These are phyloP conservation scores for Gilbertella persicaria DNA, from an alignment of 371 early-diverging fungal species.

Conservation along the genomic window DNA sequence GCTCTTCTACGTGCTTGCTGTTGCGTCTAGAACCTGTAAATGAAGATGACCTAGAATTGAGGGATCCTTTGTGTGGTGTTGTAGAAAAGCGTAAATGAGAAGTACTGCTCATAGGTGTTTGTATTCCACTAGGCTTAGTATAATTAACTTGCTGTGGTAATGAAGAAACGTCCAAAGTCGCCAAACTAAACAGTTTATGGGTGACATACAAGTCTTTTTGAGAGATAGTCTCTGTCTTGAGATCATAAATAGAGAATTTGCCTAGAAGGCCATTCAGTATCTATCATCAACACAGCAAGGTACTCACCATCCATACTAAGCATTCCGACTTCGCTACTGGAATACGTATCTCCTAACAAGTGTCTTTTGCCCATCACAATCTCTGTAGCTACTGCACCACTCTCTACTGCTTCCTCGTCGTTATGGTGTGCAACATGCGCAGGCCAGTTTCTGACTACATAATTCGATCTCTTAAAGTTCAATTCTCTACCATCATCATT, in stretches of 20 bases:
- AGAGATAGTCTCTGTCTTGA: slow-evolving; percentile 45
- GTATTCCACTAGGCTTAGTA: not conserved
- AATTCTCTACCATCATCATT: slow-evolving; percentile 7
- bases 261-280: slow-evolving; percentile 28
- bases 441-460: slow-evolving; percentile 47
- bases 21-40: not conserved
- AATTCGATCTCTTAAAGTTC: slow-evolving; percentile 35
- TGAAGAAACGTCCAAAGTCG: slow-evolving; percentile 48
- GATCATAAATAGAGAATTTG: slow-evolving; percentile 55
- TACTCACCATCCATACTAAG: slow-evolving; percentile 63
- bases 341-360: slow-evolving; percentile 18
- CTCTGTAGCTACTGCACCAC: slow-evolving; percentile 58
- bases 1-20: slow-evolving; percentile 15
- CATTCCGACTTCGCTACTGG: slow-evolving; percentile 52
- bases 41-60: slow-evolving; percentile 2
- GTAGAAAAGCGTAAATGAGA: slow-evolving; percentile 15
- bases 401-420: slow-evolving; percentile 32
- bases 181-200: slow-evolving; percentile 63
- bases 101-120: slow-evolving; percentile 11
- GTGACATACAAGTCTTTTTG: slow-evolving; percentile 58
- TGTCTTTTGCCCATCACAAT: slow-evolving; percentile 55
- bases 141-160: not conserved
- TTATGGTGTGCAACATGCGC: slow-evolving; percentile 30
- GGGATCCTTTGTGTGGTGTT: not conserved
- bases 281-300: no score